A percentile compares a stretch with the other conserved stretches of the same genome.
These are phyloP conservation scores for Trapa bicornis DNA, from an alignment of 345 rosid genomes.

Conservation along the genomic window DNA sequence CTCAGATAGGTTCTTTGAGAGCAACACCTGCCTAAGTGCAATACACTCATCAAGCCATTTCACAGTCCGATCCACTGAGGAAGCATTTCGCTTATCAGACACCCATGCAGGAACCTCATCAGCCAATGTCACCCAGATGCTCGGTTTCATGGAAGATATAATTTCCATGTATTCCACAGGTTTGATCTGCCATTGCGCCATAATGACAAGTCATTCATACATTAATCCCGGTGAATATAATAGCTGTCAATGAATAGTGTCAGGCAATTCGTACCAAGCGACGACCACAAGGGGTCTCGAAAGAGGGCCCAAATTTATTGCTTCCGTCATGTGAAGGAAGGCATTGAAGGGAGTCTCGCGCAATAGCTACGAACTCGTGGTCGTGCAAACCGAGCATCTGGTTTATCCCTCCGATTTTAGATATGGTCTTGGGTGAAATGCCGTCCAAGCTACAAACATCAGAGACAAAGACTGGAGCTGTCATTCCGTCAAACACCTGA, in stretches of 20 bases:
- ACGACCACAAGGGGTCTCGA: conserved; percentile 62
- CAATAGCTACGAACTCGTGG: conserved; percentile 33
- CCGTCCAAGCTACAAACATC: conserved; percentile 36
- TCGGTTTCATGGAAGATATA: conserved; percentile 53
- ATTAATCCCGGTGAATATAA: background rate
- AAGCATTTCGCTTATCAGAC: conserved; percentile 41
- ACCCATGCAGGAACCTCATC: conserved; percentile 77
- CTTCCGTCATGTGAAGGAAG: conserved; percentile 39
- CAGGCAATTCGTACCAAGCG: conserved; percentile 24
- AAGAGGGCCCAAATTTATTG: conserved; percentile 55
- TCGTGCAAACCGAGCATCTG: conserved; percentile 42
- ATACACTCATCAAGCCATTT: conserved; percentile 77
- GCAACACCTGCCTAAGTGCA: conserved; percentile 28
- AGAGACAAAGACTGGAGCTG: background rate
- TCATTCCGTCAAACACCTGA: background rate
- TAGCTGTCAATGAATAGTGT: background rate
- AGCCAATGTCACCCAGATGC: conserved; percentile 54
- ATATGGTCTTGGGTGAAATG: conserved; percentile 31
- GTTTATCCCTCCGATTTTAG: conserved; percentile 50
- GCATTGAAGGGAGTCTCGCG: conserved; percentile 61
- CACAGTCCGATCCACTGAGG: conserved; percentile 56
- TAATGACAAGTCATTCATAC: background rate
- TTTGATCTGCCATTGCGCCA: conserved; percentile 32
- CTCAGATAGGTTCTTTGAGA: background rate
- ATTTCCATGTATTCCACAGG: conserved; percentile 47